These are phyloP conservation scores for Thermothielavioides terrestris DNA, from an alignment of 495 filamentous ascomycete species.

Conservation along the genomic window DNA sequence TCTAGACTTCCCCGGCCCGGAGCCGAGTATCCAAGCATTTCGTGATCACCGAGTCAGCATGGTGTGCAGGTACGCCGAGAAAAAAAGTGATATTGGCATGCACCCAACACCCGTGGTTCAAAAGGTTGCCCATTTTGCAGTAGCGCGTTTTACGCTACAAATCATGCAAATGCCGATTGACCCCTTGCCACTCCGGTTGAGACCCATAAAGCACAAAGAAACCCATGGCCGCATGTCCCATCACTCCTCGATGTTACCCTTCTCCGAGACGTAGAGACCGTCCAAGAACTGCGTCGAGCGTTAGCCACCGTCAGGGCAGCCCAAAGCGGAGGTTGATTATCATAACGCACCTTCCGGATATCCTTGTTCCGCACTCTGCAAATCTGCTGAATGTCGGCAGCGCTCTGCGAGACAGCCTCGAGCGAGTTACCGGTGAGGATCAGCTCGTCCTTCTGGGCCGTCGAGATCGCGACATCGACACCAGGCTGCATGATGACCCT, in stretches of 20 bases:
- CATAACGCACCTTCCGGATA: slow-evolving; percentile 83
- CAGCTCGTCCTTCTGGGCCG: slow-evolving; percentile 95
- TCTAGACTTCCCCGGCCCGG: not conserved
- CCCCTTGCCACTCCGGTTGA: slow-evolving; percentile 35
- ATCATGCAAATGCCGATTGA: slow-evolving; percentile 46
- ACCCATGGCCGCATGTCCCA: slow-evolving; percentile 40
- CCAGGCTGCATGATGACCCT: slow-evolving; percentile 77
- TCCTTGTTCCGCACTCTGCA: slow-evolving; percentile 99
- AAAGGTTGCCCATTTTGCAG: slow-evolving; percentile 41
- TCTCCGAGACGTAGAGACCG: slow-evolving; percentile 98
- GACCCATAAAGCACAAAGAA: slow-evolving; percentile 39
- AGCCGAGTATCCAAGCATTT: not conserved
- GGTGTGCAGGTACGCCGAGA: not conserved
- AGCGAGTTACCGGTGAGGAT: slow-evolving; percentile 86
- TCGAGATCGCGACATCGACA: slow-evolving; percentile 80
- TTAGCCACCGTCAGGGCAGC: slow-evolving; percentile 22
- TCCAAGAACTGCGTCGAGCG: slow-evolving; percentile 75
- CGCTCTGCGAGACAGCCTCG: slow-evolving; percentile 92
- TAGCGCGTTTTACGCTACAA: slow-evolving; percentile 43
- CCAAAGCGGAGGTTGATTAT: not conserved
- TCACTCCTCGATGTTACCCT: slow-evolving; percentile 77
- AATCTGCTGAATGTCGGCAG: slow-evolving; percentile 98
- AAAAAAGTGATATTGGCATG: slow-evolving; percentile 12
- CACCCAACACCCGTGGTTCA: slow-evolving; percentile 24
- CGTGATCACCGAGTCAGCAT: slow-evolving; percentile 5